phyloP scores from a whole-genome alignment of 2,329 filamentous ascomycete species.

The Beauveria sp. region DNA sequence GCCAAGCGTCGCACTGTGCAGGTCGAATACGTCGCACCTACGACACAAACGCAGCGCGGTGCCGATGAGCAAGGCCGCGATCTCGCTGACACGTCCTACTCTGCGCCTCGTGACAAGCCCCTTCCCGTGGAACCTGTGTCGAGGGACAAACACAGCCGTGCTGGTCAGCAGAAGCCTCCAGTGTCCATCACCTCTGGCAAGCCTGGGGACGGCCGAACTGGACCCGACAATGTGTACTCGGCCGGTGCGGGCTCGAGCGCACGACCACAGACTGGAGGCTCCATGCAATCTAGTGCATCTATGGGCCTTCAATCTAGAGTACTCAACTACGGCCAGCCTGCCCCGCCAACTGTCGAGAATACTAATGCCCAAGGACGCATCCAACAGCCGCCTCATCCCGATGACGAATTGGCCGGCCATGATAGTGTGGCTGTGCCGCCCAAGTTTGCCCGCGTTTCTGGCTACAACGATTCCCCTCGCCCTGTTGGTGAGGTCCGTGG shows the following conservation, averaged over 20 bases:
- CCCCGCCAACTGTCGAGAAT: constrained; percentile 76
- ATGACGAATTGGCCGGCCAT: constrained; percentile 58
- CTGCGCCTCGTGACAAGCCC: constrained; percentile 46
- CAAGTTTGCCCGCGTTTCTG: constrained; percentile 52
- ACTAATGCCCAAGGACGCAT: constrained; percentile 87
- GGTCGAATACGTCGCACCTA: constrained; percentile 92
- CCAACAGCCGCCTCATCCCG: constrained; percentile 58
- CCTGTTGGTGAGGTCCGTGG: constrained; percentile 38
- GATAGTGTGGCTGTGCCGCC: constrained; percentile 51
- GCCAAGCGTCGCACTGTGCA: constrained; percentile 92
- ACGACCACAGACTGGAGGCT: constrained; percentile 75
- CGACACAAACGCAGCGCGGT: constrained; percentile 75
- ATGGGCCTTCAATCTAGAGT: constrained; percentile 59
- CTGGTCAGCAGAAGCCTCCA: constrained; percentile 19
- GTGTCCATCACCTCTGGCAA: constrained; percentile 11
- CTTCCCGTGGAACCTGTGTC: constrained; percentile 48
- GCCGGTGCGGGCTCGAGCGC: constrained; percentile 34
- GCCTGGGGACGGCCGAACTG: constrained; percentile 24
- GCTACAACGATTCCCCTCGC: constrained; percentile 47
- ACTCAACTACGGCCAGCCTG: constrained; percentile 69
- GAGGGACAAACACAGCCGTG: constrained; percentile 17
- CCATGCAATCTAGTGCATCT: constrained; percentile 61
- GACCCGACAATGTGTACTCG: constrained; percentile 35
- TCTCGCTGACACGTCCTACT: constrained; percentile 31
- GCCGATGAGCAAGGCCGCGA: constrained; percentile 30